Evolutionary conservation across 2,329 filamentous ascomycete species (phyloP), one percentile per base, ranked within the genome.

Genomic region (Microdochium paspali): DNA sequence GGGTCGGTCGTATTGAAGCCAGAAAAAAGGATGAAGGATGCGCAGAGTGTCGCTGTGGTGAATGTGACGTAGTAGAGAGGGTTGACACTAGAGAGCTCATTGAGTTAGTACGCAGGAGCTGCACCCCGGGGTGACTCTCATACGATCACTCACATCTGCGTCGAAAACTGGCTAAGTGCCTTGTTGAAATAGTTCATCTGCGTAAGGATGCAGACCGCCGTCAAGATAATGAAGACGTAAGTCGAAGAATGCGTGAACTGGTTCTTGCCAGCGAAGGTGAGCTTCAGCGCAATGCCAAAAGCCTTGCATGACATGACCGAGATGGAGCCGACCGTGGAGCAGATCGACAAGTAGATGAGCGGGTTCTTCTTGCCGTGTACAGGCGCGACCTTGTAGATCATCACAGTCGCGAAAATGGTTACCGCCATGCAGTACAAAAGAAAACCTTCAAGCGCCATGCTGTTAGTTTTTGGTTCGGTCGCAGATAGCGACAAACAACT

Each of bases 101-200:
- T 53, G 69, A 9, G 18, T 40, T 21, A 40, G 35, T 21, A 40
- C 18, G 4, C 10, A 9, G 13, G 10, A 40, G 35, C 35, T 24
- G 4, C 5, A 32, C 9, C 30, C 18, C 20, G 46, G 23, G 21
- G 21, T 42, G 13, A 10, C 18, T 3, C 15, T 12, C 2, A 39
- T 28, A n/a, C 15, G n/a, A 20, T 9, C 18, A 73, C 87, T 65
- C 77, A 95, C 90, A 98, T 95, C 58, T 94, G 95, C 26, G 93
- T 96, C 25, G 88, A 91, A 69, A 97, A 98, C 60, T 94, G 90
- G 66, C 89, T 94, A 50, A 98, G 72, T 7, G 93, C 93, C 69
- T 98, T 98, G 76, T 98, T 98, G 70, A 98, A 95, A 68, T 98
- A 98, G 68, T 98, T 98, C 93, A 98, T 97, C 74, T 98, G 93